A percentile compares a stretch with the other conserved stretches of the same genome.
Conservation (phyloP, 1,139 yeast species). For the Geotrichum fermentans region DNA sequence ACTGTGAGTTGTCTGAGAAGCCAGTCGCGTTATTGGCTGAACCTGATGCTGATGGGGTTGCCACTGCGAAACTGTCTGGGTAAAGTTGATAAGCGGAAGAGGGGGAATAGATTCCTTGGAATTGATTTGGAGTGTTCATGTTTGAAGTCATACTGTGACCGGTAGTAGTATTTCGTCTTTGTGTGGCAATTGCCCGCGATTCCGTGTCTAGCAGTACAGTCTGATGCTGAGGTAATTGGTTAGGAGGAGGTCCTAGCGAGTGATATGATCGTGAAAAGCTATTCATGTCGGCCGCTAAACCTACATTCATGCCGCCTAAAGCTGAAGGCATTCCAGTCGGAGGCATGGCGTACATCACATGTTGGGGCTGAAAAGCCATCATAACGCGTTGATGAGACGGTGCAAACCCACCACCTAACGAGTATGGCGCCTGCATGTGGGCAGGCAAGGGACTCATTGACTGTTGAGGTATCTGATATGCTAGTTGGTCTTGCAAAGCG, state of each 20-base stretch:
- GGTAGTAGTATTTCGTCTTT: slow-evolving; percentile 6
- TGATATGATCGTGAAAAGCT: not conserved
- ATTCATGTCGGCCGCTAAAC: too few species aligned
- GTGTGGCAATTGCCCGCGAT: not conserved
- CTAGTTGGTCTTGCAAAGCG: not conserved
- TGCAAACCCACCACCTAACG: not conserved
- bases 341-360: not conserved
- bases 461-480: not conserved
- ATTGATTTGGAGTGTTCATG: not conserved
- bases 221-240: not conserved
- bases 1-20: slow-evolving; percentile 3
- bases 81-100: not conserved
- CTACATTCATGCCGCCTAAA: too few species aligned
- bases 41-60: not conserved
- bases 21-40: not conserved
- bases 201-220: not conserved
- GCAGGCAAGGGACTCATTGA: not conserved
- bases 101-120: not conserved
- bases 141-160: not conserved
- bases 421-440: not conserved
- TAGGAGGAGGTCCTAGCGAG: not conserved
- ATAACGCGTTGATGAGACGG: not conserved
- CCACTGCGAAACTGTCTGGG: not conserved
- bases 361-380: not conserved
- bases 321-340: too few species aligned